A percentile compares a stretch with the other conserved stretches of the same genome.
Evolutionary conservation across 805 yeast species (phyloP).

Genomic region (Pichia occidentalis): DNA sequence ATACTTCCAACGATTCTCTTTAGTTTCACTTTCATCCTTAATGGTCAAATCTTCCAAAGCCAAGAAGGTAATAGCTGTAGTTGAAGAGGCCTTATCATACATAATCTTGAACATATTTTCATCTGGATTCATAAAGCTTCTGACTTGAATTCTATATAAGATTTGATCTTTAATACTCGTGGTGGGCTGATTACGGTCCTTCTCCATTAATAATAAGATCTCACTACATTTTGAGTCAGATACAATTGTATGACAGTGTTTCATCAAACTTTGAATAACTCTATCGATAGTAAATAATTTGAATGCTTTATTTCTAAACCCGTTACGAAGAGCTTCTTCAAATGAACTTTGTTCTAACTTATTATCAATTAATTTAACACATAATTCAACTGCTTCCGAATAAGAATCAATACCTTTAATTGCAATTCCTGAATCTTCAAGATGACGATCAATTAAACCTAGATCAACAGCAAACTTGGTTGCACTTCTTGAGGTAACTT

Average conservation of each 20-base stretch:
- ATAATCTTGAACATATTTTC: slow-evolving; percentile 91
- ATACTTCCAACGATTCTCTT: slow-evolving; percentile 85
- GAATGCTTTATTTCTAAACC: slow-evolving; percentile 88
- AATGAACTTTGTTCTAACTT: slow-evolving; percentile 90
- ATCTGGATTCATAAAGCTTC: slow-evolving; percentile 68
- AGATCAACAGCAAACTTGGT: slow-evolving; percentile 83
- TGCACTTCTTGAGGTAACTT: slow-evolving; percentile 53
- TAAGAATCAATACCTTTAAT: slow-evolving; percentile 68
- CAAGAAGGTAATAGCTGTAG: slow-evolving; percentile 70
- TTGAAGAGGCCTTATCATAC: slow-evolving; percentile 46
- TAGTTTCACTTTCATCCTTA: slow-evolving; percentile 48
- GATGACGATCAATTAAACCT: slow-evolving; percentile 70
- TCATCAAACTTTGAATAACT: slow-evolving; percentile 74
- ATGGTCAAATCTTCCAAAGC: slow-evolving; percentile 85
- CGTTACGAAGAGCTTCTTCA: slow-evolving; percentile 93
- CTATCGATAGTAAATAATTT: slow-evolving; percentile 90
- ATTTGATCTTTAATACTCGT: slow-evolving; percentile 86
- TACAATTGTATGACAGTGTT: slow-evolving; percentile 80
- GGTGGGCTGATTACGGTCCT: slow-evolving; percentile 55
- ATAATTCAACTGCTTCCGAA: slow-evolving; percentile 65
- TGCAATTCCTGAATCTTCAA: slow-evolving; percentile 73
- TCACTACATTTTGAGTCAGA: slow-evolving; percentile 77
- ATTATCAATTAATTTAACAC: slow-evolving; percentile 77
- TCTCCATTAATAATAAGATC: slow-evolving; percentile 73
- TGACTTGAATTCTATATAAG: slow-evolving; percentile 79